phyloP scores from a whole-genome alignment of 805 yeast genomes.

The Ogataea populi-albae region DNA sequence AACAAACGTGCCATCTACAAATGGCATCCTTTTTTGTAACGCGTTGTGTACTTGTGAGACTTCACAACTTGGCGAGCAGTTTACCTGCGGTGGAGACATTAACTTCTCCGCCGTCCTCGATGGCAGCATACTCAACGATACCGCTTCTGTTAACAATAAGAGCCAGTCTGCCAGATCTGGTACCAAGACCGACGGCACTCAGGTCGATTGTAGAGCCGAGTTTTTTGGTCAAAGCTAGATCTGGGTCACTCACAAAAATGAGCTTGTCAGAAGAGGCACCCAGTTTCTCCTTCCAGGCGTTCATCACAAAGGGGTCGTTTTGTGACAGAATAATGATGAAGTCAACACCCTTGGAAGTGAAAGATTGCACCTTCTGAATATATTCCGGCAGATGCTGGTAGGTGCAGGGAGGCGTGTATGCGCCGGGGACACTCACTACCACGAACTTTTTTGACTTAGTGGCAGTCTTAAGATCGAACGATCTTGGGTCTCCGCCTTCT shows the following conservation, averaged over 20 bases:
- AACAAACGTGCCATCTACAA: too few species aligned
- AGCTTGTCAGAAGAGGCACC: constrained; percentile 36
- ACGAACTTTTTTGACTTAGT: constrained; percentile 52
- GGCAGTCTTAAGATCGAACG: constrained; percentile 32
- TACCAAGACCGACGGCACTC: constrained; percentile 51
- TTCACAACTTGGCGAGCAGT: constrained; percentile 24
- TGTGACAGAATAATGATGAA: constrained; percentile 60
- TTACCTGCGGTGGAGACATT: constrained; percentile 26
- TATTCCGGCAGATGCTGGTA: constrained; percentile 70
- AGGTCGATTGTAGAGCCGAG: constrained; percentile 59
- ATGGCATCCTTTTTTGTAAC: too few species aligned
- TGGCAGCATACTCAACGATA: constrained; percentile 33
- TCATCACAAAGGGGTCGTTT: constrained; percentile 68
- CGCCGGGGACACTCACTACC: constrained; percentile 79
- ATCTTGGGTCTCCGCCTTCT: constrained; percentile 33
- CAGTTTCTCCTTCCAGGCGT: constrained; percentile 62
- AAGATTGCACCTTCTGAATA: constrained; percentile 45
- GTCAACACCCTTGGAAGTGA: constrained; percentile 61
- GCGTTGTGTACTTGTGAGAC: not conserved
- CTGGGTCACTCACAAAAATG: constrained; percentile 64
- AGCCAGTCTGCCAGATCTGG: constrained; percentile 66
- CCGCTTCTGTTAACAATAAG: constrained; percentile 53
- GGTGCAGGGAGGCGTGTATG: constrained; percentile 82
- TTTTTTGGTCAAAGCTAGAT: constrained; percentile 51
- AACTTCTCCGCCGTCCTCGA: constrained; percentile 29